Conservation (phyloP, 2,329 filamentous ascomycete species). For the Diplocarpon mali region DNA sequence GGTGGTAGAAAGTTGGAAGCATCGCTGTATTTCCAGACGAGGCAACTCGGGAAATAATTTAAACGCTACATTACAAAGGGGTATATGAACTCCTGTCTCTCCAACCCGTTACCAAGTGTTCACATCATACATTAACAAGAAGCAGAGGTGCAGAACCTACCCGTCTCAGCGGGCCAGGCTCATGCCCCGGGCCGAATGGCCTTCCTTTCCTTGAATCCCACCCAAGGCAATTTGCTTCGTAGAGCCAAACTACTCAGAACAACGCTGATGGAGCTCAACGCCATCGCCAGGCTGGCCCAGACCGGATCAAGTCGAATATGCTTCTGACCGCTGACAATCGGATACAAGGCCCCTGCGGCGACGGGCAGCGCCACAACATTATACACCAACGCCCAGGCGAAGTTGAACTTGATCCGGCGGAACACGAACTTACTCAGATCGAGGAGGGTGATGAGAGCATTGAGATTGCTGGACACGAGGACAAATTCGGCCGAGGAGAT, state of each 20-base stretch:
- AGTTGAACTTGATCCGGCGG: constrained; percentile 55
- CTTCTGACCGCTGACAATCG: constrained; percentile 36
- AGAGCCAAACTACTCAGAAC: constrained; percentile 70
- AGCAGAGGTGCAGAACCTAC: no score
- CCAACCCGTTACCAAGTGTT: no score
- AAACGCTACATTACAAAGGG: no score
- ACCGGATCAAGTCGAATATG: constrained; percentile 62
- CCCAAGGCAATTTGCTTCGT: constrained; percentile 29
- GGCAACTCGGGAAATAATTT: no score
- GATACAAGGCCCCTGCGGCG: constrained; percentile 55
- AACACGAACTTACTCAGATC: constrained; percentile 51
- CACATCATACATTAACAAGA: no score
- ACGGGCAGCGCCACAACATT: constrained; percentile 54
- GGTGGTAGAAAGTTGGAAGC: no score
- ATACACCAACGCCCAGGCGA: constrained; percentile 56
- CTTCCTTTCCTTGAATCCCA: constrained; percentile 27
- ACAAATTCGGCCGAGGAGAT: constrained; percentile 76
- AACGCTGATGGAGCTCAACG: constrained; percentile 80
- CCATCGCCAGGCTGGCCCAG: constrained; percentile 90
- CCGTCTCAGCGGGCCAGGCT: no score
- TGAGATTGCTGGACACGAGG: constrained; percentile 52
- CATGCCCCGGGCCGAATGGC: background rate
- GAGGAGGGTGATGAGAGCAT: constrained; percentile 47
- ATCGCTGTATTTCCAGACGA: no score
- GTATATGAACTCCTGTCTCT: no score